Base-by-base conservation (phyloP, 2,329 filamentous ascomycete species). In the Cordyceps cateniannulata region DNA sequence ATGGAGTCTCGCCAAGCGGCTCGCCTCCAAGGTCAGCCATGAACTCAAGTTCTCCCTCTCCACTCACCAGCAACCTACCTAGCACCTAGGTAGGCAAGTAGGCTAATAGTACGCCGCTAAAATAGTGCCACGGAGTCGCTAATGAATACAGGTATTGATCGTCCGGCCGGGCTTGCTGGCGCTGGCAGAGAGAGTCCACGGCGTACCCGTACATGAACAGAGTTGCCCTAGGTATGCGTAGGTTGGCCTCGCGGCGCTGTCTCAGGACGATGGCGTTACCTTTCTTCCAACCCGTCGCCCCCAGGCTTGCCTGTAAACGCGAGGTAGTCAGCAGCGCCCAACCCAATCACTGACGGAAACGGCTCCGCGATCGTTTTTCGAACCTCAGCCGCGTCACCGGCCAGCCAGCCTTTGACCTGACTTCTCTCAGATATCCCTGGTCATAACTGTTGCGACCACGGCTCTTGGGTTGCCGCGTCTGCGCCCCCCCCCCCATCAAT, bases 351-450 rank as follows among this genome's bases (percentile, higher is more conserved):
- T 42, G 22, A 50, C 55, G 55, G 55, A 29, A 58, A 49, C 45
- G 32, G 27, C 44, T 40, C 55, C 55, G 55, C 45, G 55, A 58
- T 58, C 45, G 32, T 22, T 35, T 40, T 40, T 50, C 32, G 45
- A 49, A 29, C 24, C 32, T 49, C 45, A 40, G 55, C 45, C 53
- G 53, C 53, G 42, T 45, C 42, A 47, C 20, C 24, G 35, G 51
- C 38, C 51, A 42, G 32, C 50, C 32, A 10, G 5, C 44, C 14
- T 27, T 35, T 35, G 3, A 20, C 5, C n/a, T 47, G 12, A n/a
- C 22, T n/a, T 25, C 42, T 48, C 14, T n/a, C 42, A 27, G 12
- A 22, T 27, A 35, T 38, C 35, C 27, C 25, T 12, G n/a, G n/a
- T 10, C 25, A 22, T 24, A 7, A 3, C 40, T 8, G 8, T 27